Conservation (phyloP, 2,329 filamentous ascomycete genomes). For the Fusarium sp. region DNA sequence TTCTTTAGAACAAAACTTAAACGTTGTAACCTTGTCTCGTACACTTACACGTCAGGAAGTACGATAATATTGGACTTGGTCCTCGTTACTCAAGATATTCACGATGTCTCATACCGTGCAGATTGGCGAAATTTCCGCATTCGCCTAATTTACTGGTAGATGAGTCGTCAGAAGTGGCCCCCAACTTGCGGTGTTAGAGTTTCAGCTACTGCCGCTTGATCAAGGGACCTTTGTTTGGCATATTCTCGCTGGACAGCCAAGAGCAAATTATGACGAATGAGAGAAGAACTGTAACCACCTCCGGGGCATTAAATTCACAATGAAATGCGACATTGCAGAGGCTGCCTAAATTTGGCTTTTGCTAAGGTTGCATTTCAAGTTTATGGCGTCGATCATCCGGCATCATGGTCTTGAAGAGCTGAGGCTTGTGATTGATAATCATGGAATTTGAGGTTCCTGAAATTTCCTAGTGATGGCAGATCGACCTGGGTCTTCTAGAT, state of each 20-base stretch:
- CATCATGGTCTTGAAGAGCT: slow-evolving; percentile 17
- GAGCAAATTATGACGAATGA: slow-evolving; percentile 19
- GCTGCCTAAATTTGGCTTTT: slow-evolving; percentile 37
- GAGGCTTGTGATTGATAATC: slow-evolving; percentile 24
- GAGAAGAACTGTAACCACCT: background rate
- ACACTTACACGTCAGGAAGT: background rate
- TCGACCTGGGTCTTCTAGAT: slow-evolving; percentile 6
- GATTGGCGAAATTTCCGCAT: slow-evolving; percentile 15
- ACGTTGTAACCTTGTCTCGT: background rate
- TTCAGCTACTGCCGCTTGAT: slow-evolving; percentile 24
- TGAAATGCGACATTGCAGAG: slow-evolving; percentile 20
- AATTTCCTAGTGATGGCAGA: slow-evolving; percentile 19
- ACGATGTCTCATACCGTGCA: background rate
- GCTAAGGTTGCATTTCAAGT: slow-evolving; percentile 21
- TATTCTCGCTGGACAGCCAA: slow-evolving; percentile 7
- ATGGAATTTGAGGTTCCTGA: slow-evolving; percentile 25
- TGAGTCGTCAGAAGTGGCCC: slow-evolving; percentile 21
- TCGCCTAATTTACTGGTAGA: slow-evolving; percentile 11
- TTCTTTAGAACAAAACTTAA: background rate
- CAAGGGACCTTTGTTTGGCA: slow-evolving; percentile 37
- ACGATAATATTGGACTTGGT: background rate
- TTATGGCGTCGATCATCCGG: slow-evolving; percentile 29
- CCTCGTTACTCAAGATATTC: background rate
- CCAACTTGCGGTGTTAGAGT: slow-evolving; percentile 30
- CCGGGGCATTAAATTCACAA: slow-evolving; percentile 1